Percentiles rank a stretch among this genome's conserved stretches.
These are phyloP conservation scores for Tardiomyces depauwii DNA, from an alignment of 1,139 yeast species.

Conservation along the genomic window DNA sequence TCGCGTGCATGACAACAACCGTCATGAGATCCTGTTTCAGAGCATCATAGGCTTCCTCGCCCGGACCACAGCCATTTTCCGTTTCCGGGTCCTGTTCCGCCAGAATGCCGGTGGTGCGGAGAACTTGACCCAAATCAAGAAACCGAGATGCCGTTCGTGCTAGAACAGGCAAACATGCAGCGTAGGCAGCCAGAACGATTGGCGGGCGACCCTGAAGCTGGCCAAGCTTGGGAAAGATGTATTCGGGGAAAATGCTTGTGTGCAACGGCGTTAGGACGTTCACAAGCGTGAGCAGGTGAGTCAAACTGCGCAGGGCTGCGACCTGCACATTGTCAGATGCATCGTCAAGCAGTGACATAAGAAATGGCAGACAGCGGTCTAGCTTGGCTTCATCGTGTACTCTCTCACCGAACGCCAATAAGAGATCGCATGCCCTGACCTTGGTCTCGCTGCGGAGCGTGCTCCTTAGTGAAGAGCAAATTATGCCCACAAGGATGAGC, in stretches of 20 bases:
- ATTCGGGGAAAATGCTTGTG: constrained; percentile 66
- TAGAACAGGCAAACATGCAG: constrained; percentile 59
- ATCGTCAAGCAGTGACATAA: constrained; percentile 47
- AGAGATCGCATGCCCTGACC: constrained; percentile 62
- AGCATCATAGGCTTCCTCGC: constrained; percentile 26
- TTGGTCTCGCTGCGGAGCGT: constrained; percentile 52
- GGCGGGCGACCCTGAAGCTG: constrained; percentile 22
- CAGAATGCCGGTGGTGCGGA: constrained; percentile 34
- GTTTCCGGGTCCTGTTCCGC: constrained; percentile 31
- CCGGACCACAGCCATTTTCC: constrained; percentile 25
- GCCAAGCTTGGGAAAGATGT: constrained; percentile 61
- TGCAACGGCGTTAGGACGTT: constrained; percentile 67
- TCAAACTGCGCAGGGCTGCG: constrained; percentile 26
- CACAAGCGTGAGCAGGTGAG: constrained; percentile 52
- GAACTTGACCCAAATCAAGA: constrained; percentile 51
- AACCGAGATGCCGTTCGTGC: constrained; percentile 55
- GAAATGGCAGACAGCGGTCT: constrained; percentile 75
- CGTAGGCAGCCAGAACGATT: constrained; percentile 55
- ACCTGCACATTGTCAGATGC: constrained; percentile 46
- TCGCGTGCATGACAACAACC: constrained; percentile 55
- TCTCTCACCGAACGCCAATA: constrained; percentile 66
- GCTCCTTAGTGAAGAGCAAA: constrained; percentile 56
- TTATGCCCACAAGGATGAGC: constrained; percentile 49
- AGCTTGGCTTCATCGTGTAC: constrained; percentile 74
- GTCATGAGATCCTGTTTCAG: constrained; percentile 25